Evolutionary conservation across 202 grass and related monocot species (phyloP).

Genomic region (Schoenoplectus tabernaemontani): DNA sequence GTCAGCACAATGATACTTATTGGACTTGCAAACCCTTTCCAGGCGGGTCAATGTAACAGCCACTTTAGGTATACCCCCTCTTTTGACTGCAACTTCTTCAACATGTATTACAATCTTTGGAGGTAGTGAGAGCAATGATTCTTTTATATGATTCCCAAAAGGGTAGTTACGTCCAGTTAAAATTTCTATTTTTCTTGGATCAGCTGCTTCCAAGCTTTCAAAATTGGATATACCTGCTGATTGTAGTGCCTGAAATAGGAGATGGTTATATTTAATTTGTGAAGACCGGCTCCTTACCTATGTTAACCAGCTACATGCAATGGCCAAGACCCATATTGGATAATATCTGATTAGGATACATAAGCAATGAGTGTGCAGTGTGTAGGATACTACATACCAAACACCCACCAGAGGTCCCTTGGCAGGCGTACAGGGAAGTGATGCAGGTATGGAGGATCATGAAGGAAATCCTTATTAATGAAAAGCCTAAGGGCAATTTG

Average conservation of each 20-base stretch:
- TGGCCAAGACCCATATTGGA: no score
- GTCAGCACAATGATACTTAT: slow-evolving; percentile 59
- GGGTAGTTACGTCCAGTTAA: slow-evolving; percentile 77
- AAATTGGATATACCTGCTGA: slow-evolving; percentile 68
- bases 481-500: no score
- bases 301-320: neutral
- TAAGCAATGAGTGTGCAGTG: no score
- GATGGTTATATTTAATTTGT: slow-evolving; percentile 6
- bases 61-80: slow-evolving; percentile 49
- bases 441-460: no score
- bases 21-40: slow-evolving; percentile 40
- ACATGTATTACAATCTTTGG: slow-evolving; percentile 72
- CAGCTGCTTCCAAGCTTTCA: slow-evolving; percentile 57
- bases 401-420: no score
- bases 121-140: slow-evolving; percentile 60
- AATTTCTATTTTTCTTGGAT: slow-evolving; percentile 88
- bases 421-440: no score
- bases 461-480: no score
- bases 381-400: no score
- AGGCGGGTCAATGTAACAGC: slow-evolving; percentile 55
- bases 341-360: no score
- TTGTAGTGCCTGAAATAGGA: slow-evolving; percentile 55
- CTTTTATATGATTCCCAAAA: slow-evolving; percentile 82
- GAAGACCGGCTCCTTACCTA: neutral
- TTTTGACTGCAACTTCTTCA: slow-evolving; percentile 51